These are phyloP conservation scores for Chenopodium berlandieri DNA, from an alignment of 148 eudicot species.

Conservation along the genomic window DNA sequence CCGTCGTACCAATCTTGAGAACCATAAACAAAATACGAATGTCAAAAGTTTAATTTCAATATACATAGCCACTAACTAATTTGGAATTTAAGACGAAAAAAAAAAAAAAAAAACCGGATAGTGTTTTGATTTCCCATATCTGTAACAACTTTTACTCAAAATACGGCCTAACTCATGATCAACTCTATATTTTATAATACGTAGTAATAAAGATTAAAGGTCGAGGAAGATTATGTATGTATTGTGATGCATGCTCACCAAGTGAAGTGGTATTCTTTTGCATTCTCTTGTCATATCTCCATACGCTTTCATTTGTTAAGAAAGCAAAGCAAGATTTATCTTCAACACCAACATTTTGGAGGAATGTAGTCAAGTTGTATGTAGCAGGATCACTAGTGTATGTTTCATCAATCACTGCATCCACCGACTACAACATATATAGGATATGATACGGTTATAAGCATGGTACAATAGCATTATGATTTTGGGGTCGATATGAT, in stretches of 20 bases:
- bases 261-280: conserved; percentile 44
- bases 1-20: conserved; percentile 88
- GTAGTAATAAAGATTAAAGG: too few relatives aligned
- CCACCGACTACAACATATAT: conserved; percentile 54
- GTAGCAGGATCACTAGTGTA: conserved; percentile 48
- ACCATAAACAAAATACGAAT: not conserved
- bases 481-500: not conserved
- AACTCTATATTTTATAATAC: too few relatives aligned
- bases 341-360: conserved; percentile 58
- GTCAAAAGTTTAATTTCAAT: too few relatives aligned
- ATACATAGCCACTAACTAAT: too few relatives aligned
- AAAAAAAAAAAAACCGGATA: too few relatives aligned
- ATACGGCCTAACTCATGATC: too few relatives aligned
- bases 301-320: conserved; percentile 61
- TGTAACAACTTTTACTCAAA: too few relatives aligned
- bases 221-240: not conserved
- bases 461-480: not conserved
- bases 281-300: conserved; percentile 87
- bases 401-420: conserved; percentile 84
- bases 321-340: conserved; percentile 77
- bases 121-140: too few relatives aligned
- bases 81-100: too few relatives aligned
- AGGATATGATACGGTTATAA: not conserved
- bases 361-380: conserved; percentile 54
- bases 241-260: conserved; percentile 43